Evolutionary conservation across 2,329 filamentous ascomycete species (phyloP), one percentile per base, ranked within the genome.

Genomic region (Pestalotiopsis sp.): DNA sequence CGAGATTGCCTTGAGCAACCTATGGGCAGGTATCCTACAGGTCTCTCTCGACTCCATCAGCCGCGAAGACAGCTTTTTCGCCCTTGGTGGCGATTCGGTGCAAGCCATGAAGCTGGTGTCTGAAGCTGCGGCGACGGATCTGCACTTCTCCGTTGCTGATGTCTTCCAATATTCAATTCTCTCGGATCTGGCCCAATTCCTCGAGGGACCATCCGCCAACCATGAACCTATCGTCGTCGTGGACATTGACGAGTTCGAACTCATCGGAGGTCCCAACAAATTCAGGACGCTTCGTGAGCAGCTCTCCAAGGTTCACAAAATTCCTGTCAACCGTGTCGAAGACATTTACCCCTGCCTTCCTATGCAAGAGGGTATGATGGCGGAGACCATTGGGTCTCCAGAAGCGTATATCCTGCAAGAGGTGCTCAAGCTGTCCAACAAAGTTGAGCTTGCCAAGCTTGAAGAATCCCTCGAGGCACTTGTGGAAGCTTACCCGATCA

Each of bases 321-420:
- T 68, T 2, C 24, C 67, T 22, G 58, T 66, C 10, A 40, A 64
- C 24, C 58, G 65, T 13, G 59, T 66, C 58, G 57, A 66, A 39
- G 58, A 66, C 35, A 52, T 66, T 17, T 62, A 61, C 22, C 65
- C 65, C 20, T 66, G 65, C n/a, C 59, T 57, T 13, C 56, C 65
- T 7, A 48, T 58, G 26, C 65, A 66, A 39, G 66, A 64, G 48
- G 66, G 66, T n/a, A 52, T 67, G 35, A 63, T 67, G 44, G 65
- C 65, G 17, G 58, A 52, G 14, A 61, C 40, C 22, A 67, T 64
- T 20, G 35, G 52, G 4, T 58, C 59, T 2, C 65, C 60, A 11
- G 65, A 62, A n/a, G 59, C 65, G 24, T 67, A 67, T 20, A 64
- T 67, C 14, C 44, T 64, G 4, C 58, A 67, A 57, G 56, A 64